Evolutionary conservation across 768 basidiomycete species (phyloP).

Genomic region (Neoboletus magnificus): DNA sequence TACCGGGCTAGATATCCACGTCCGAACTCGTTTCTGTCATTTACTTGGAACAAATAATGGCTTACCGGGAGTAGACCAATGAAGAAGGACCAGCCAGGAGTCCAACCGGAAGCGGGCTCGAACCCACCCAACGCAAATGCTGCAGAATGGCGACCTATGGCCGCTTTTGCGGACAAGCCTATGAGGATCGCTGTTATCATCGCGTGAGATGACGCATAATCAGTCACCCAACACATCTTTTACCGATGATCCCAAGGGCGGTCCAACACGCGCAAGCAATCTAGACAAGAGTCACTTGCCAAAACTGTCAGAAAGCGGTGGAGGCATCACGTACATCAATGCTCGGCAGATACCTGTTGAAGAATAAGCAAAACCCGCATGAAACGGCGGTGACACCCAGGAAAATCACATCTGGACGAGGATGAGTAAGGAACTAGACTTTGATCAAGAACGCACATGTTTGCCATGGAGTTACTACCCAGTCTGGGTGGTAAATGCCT

Average conservation of each 20-base stretch:
- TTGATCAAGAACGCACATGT: conserved; percentile 40
- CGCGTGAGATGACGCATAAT: conserved; percentile 9
- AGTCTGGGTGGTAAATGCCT: conserved; percentile 55
- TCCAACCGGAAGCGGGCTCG: conserved; percentile 66
- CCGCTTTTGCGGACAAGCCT: conserved; percentile 54
- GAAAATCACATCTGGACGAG: conserved; percentile 48
- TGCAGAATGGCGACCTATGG: conserved; percentile 50
- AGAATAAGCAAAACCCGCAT: conserved; percentile 52
- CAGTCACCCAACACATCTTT: neutral
- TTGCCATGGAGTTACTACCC: conserved; percentile 57
- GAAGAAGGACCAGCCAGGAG: conserved; percentile 66
- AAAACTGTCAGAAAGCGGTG: neutral
- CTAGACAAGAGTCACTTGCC: conserved; percentile 29
- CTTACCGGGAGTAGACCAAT: conserved; percentile 58
- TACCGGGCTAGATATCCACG: conserved; percentile 27
- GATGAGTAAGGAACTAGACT: neutral
- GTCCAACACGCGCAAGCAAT: conserved; percentile 63
- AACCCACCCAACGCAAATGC: conserved; percentile 58
- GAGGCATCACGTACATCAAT: conserved; percentile 41
- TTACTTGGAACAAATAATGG: neutral
- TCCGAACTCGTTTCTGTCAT: neutral
- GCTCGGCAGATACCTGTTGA: conserved; percentile 47
- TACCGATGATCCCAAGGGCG: conserved; percentile 52
- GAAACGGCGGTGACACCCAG: conserved; percentile 48
- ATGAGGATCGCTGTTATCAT: conserved; percentile 49